Evolutionary conservation across 352 stramenopile genomes (phyloP).

Genomic region (Pythium sukuiense): DNA sequence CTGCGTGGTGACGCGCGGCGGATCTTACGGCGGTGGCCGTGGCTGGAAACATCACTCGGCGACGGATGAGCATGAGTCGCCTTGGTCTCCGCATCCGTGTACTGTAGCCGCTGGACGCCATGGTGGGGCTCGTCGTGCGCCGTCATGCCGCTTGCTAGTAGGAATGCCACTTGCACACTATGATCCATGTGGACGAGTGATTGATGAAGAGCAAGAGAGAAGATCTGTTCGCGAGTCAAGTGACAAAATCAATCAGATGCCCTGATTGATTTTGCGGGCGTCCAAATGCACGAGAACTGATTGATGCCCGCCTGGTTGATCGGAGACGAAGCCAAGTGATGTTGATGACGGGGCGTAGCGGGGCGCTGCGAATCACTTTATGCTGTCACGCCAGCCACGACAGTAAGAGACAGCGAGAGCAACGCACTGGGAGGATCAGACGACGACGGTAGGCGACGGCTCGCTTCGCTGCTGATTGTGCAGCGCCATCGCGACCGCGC

Average conservation of each 20-base stretch:
- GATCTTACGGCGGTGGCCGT: slow-evolving; percentile 8
- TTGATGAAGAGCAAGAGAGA: neutral
- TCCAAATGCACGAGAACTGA: neutral
- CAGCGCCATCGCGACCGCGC: neutral
- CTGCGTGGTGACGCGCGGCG: slow-evolving; percentile 19
- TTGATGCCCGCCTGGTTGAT: too few species aligned
- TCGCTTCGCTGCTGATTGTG: neutral
- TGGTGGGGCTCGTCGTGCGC: slow-evolving; percentile 5
- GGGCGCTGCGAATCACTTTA: slow-evolving; percentile 2
- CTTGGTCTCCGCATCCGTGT: neutral
- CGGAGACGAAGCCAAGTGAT: neutral
- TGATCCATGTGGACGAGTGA: neutral
- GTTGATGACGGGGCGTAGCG: neutral
- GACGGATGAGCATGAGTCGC: neutral
- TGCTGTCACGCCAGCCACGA: neutral
- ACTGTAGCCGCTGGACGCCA: neutral
- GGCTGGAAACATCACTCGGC: neutral
- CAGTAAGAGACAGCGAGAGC: neutral
- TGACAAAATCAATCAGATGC: neutral
- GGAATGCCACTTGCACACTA: neutral
- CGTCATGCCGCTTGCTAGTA: slow-evolving; percentile 8
- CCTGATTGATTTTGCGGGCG: slow-evolving; percentile 3
- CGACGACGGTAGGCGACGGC: neutral
- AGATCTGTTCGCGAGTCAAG: neutral
- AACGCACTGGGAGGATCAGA: neutral